phyloP scores from a whole-genome alignment of 139 green algal species.

The Coelastrella sp. region DNA sequence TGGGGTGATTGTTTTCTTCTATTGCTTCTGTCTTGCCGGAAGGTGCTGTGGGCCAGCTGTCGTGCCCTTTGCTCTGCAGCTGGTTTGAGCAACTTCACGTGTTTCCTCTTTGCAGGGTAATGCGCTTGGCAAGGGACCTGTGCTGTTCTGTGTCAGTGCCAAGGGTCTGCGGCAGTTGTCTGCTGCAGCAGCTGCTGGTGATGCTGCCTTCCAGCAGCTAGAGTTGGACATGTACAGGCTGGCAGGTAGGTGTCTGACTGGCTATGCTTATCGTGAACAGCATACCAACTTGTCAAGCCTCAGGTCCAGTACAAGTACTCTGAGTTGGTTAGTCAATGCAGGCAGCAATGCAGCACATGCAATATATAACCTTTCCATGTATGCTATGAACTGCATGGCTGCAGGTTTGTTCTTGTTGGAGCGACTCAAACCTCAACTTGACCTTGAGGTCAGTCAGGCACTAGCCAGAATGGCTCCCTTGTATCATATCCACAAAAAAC shows the following conservation, averaged over 20 bases:
- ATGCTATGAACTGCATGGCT: too few relatives aligned
- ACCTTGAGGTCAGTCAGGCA: slow-evolving; percentile 32
- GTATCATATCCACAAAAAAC: not conserved
- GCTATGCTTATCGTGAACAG: not conserved
- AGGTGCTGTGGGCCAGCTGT: too few relatives aligned
- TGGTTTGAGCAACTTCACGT: too few relatives aligned
- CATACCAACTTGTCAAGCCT: not conserved
- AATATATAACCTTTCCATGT: not conserved
- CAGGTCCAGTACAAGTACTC: too few relatives aligned
- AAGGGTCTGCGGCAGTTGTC: slow-evolving; percentile 9
- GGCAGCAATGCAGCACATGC: not conserved
- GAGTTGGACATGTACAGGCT: slow-evolving; percentile 76
- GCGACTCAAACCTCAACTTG: slow-evolving; percentile 50
- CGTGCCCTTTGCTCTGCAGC: too few relatives aligned
- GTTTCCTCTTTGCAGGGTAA: slow-evolving; percentile 86
- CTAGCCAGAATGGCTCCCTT: slow-evolving; percentile 16
- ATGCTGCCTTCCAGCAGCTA: slow-evolving; percentile 58
- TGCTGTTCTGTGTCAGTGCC: slow-evolving; percentile 72
- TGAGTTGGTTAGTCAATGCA: not conserved
- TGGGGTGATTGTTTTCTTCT: too few relatives aligned
- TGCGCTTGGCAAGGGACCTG: slow-evolving; percentile 79
- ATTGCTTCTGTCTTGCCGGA: not conserved
- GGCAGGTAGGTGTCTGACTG: slow-evolving; percentile 6
- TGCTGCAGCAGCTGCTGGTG: slow-evolving; percentile 44
- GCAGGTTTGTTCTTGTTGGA: slow-evolving; percentile 72